Base-by-base conservation (phyloP, 2,329 filamentous ascomycete species). In the Apiospora kogelbergensis region DNA sequence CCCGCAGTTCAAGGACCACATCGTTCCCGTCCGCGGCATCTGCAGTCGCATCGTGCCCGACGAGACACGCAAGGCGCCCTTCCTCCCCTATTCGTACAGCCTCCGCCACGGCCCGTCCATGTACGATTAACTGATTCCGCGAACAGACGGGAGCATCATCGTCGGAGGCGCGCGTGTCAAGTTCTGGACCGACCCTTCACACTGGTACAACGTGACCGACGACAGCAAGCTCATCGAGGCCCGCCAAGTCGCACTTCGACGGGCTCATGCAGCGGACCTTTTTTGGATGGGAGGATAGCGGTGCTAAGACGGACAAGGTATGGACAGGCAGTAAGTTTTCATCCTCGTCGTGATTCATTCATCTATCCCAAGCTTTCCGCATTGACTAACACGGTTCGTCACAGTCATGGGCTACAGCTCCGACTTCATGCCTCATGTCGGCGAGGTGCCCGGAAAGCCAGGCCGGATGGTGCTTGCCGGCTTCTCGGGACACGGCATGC, bases 401-500 rank as follows among this genome's bases (percentile, higher is more conserved):
- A 37, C 33, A 81, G 81, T 84, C 11, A 82, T 83, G 80, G 82
- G 81, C 1, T 81, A 81, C 63, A 83, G 79, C 0, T 76, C 77
- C 0, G 84, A 86, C 69, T 76, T 74, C 0, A 71, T 81, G 20
- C 84, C 85, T 0, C 80, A 82, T n/a, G 74, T 87, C 1, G 84
- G 84, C 0, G 71, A 72, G 0, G 76, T 87, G 0, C 84, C 84
- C 0, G 79, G 75, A 0, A 78, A 77, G 63, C 68, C 76, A 2
- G 79, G 78, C 6, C 80, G 84, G 70, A 83, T 80, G 63, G 76
- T 87, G n/a, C 74, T 84, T 26, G 84, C 81, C 0, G 85, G 85
- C 0, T 87, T 86, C 70, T 82, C 81, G 40, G 85, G 85, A 0
- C 84, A 86, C 68, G 85, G 85, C 0, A 87, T 87, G 84, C 80